Evolutionary conservation across 1,139 yeast species (phyloP).

Genomic region (Scheffersomyces parashehatae): DNA sequence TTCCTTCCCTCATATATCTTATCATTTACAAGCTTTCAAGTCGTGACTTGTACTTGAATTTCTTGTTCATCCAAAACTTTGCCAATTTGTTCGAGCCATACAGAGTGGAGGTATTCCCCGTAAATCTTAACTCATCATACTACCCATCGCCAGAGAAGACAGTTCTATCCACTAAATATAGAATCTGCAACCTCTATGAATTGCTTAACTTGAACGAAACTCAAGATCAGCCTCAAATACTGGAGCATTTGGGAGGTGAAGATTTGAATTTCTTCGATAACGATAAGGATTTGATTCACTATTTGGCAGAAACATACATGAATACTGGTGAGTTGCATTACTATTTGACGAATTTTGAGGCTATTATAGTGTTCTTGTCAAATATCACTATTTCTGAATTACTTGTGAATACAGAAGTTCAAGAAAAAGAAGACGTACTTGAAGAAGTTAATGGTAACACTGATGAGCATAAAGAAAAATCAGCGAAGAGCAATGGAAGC

Average conservation of each 20-base stretch:
- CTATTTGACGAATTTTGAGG: conserved; percentile 47
- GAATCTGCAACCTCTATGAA: conserved; percentile 26
- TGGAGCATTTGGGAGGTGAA: conserved; percentile 5
- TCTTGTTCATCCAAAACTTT: conserved; percentile 40
- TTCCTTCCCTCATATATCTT: conserved; percentile 42
- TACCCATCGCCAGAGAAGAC: conserved; percentile 19
- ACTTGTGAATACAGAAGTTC: conserved; percentile 2
- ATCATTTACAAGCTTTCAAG: conserved; percentile 26
- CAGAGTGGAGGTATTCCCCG: conserved; percentile 20
- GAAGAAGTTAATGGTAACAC: conserved; percentile 4
- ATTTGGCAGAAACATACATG: conserved; percentile 28
- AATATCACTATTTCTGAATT: conserved; percentile 39
- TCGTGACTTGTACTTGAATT: conserved; percentile 36
- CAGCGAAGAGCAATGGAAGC: conserved; percentile 2
- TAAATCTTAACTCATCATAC: conserved; percentile 16
- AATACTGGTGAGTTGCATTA: conserved; percentile 43
- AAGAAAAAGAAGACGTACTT: conserved; percentile 6
- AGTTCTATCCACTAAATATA: conserved; percentile 12
- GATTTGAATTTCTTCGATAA: conserved; percentile 25
- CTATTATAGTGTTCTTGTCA: conserved; percentile 39
- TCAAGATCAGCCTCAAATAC: conserved; percentile 2
- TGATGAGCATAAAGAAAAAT: conserved; percentile 5
- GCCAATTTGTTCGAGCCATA: conserved; percentile 36
- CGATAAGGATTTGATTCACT: conserved; percentile 32
- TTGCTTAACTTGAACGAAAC: conserved; percentile 31